These are phyloP conservation scores for Microbotryomycetes sp. DNA, from an alignment of 1,284 basidiomycete species.

Conservation along the genomic window DNA sequence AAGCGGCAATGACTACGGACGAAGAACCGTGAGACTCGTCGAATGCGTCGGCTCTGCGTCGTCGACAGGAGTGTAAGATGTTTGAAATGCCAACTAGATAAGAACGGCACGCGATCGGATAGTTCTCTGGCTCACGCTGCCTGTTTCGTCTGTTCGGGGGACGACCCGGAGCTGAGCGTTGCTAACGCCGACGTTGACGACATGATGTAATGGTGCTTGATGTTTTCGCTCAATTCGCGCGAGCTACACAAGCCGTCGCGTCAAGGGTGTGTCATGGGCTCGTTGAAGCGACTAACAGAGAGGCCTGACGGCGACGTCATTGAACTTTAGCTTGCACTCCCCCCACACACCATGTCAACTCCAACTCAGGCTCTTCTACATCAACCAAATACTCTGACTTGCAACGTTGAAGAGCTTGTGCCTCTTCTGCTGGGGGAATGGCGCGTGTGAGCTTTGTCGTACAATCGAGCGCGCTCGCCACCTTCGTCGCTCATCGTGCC, in stretches of 20 bases:
- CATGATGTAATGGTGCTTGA: no score
- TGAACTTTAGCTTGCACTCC: neutral
- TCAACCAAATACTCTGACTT: neutral
- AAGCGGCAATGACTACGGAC: slow-evolving; percentile 4
- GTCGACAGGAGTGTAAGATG: neutral
- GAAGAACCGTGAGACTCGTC: neutral
- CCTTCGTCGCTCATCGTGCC: no score
- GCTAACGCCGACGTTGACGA: neutral
- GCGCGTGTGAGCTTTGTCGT: neutral
- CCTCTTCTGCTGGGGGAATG: neutral
- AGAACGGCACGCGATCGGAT: no score
- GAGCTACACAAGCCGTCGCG: no score
- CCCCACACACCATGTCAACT: neutral
- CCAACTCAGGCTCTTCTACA: neutral
- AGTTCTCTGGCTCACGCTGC: neutral
- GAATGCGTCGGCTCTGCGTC: neutral
- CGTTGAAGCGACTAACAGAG: no score
- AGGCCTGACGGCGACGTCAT: no score
- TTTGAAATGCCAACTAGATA: neutral
- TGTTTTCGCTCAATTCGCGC: no score
- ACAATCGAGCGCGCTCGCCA: no score
- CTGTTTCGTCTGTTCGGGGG: neutral
- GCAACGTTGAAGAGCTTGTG: neutral
- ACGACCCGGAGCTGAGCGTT: neutral
- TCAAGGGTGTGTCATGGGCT: no score